Conservation (phyloP, 257 asterid species). For the Nicotiana otophora region DNA sequence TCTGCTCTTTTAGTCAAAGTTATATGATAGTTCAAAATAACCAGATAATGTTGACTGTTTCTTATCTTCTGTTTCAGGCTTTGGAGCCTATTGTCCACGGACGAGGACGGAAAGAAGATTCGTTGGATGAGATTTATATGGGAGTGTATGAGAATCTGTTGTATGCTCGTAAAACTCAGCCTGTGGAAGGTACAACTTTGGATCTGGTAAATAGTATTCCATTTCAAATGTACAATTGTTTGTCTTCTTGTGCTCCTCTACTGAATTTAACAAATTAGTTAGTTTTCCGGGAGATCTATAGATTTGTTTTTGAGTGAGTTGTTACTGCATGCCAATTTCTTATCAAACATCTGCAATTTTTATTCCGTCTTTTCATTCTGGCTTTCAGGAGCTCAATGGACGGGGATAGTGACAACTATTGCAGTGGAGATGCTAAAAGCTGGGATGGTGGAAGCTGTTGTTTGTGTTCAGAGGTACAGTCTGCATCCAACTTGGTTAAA, state of each 20-base stretch:
- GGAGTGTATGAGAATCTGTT: slow-evolving; percentile 79
- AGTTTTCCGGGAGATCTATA: neutral
- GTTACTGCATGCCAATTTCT: neutral
- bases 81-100: slow-evolving; percentile 90
- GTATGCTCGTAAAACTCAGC: slow-evolving; percentile 86
- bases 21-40: neutral
- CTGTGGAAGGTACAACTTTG: slow-evolving; percentile 68
- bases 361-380: neutral
- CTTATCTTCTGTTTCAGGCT: slow-evolving; percentile 31
- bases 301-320: neutral
- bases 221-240: neutral
- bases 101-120: slow-evolving; percentile 83
- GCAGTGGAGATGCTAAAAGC: slow-evolving; percentile 92
- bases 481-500: neutral
- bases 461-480: slow-evolving; percentile 87
- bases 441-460: slow-evolving; percentile 94
- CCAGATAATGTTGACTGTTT: neutral
- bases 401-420: slow-evolving; percentile 98
- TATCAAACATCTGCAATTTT: neutral
- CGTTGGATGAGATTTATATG: slow-evolving; percentile 75
- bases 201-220: neutral
- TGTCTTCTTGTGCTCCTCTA: neutral
- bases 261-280: neutral
- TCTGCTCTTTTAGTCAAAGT: neutral
- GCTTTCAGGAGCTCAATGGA: slow-evolving; percentile 91